These are phyloP conservation scores for Schoenoplectus tabernaemontani DNA, from an alignment of 202 grass and related monocot species.

Conservation along the genomic window DNA sequence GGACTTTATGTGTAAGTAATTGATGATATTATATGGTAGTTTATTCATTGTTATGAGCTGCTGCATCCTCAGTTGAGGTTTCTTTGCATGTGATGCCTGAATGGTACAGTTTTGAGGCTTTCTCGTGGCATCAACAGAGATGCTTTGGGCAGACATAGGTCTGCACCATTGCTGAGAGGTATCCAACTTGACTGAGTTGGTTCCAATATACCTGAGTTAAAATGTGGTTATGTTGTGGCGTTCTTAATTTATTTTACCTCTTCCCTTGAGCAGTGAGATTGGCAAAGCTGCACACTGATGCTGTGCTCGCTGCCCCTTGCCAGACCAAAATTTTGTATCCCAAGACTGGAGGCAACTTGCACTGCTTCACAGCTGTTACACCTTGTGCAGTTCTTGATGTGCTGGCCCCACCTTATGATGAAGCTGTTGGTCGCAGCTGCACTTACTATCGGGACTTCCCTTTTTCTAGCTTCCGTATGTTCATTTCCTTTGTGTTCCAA, in stretches of 20 bases:
- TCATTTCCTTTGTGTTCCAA: neutral
- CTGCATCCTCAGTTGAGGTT: neutral
- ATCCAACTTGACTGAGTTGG: neutral
- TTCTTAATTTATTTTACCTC: neutral
- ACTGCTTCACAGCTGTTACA: conserved; percentile 71
- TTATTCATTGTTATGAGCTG: neutral
- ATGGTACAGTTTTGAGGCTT: neutral
- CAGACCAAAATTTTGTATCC: conserved; percentile 73
- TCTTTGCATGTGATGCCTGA: neutral
- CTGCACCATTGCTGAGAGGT: neutral
- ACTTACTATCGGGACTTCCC: conserved; percentile 54
- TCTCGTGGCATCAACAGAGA: neutral
- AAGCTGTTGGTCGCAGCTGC: conserved; percentile 45
- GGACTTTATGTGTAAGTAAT: neutral
- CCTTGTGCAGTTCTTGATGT: conserved; percentile 85
- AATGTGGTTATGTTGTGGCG: neutral
- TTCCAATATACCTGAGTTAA: neutral
- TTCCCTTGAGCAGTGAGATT: conserved; percentile 19
- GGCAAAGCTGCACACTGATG: conserved; percentile 63
- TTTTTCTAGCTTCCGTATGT: conserved; percentile 33
- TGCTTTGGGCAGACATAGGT: neutral
- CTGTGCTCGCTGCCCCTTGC: conserved; percentile 39
- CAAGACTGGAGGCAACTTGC: conserved; percentile 76
- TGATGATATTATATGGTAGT: neutral
- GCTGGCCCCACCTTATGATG: conserved; percentile 61